Evolutionary conservation across 2,329 filamentous ascomycete genomes (phyloP), one percentile per base, ranked within the genome.

Genomic region (Claviceps paspali): DNA sequence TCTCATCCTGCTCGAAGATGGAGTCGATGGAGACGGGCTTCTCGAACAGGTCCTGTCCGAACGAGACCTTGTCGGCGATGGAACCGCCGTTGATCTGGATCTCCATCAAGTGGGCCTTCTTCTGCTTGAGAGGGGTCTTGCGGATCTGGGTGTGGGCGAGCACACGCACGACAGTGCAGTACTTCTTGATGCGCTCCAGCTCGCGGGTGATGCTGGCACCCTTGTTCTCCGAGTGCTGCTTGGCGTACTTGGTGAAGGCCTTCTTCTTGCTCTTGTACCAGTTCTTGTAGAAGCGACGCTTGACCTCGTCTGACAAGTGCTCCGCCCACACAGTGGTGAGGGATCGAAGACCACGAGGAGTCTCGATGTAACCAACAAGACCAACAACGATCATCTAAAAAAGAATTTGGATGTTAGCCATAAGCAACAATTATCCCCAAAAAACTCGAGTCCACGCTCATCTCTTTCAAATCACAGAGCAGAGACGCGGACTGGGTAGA

Each of bases 221-320:
- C 68, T 67, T 82, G 73, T 70, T 80, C 75, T 96, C 88, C 49
- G 88, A 86, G 81, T 96, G 85, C 80, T 93, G 88, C 85, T 96
- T 98, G 75, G 91, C 85, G 73, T 98, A 98, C 77, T 93, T 95
- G 77, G 91, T 98, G 76, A 98, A 98, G 47, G 91, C 91, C 88
- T 98, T 98, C 85, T 95, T 96, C 87, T 98, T 98, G 78, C 79
- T 86, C 82, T 94, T 94, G 83, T 98, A 98, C 91, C 91, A 98
- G 82, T 98, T 98, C 86, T 96, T 96, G 84, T 98, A 98, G 85
- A 98, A 98, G 64, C 91, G 84, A 61, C 91, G 84, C 82, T 94
- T 94, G 68, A 98, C 64, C 73, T 96, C 91, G 68, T 98, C 91
- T 70, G 82, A 84, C 68, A 98, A 69, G 68, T 98, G 91, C 79